A percentile compares a stretch with the other conserved stretches of the same genome.
These are phyloP conservation scores for Pythium aristosporum DNA, from an alignment of 352 stramenopile species.

Conservation along the genomic window DNA sequence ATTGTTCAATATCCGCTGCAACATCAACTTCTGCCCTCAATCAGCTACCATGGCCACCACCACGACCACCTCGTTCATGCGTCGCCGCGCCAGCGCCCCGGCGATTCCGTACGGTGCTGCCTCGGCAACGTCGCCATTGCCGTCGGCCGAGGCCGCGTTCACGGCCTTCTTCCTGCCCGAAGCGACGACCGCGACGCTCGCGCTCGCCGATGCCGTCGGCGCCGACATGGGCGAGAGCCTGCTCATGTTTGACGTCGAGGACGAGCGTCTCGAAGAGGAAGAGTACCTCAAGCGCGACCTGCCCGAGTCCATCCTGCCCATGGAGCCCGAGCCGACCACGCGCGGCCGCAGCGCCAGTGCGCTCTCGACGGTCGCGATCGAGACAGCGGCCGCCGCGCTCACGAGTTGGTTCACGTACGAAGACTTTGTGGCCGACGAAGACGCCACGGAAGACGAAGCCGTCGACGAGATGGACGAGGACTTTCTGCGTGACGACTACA, in stretches of 20 bases:
- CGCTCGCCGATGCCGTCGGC: neutral
- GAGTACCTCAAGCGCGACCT: conserved; percentile 22
- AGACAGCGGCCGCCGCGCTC: conserved; percentile 16
- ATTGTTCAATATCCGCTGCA: conserved; percentile 6
- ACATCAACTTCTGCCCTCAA: neutral
- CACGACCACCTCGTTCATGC: conserved; percentile 16
- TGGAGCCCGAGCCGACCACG: conserved; percentile 22
- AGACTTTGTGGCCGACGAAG: conserved; percentile 14
- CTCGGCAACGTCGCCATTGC: neutral
- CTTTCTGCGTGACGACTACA: conserved; percentile 24
- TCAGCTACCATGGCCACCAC: conserved; percentile 15
- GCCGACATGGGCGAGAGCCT: conserved; percentile 26
- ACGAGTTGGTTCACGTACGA: conserved; percentile 26
- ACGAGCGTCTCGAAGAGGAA: conserved; percentile 21
- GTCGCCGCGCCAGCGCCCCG: conserved; percentile 14
- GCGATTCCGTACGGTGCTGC: neutral
- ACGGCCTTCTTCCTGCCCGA: conserved; percentile 26
- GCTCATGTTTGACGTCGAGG: conserved; percentile 20
- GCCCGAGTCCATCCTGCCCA: conserved; percentile 27
- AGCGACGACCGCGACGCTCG: conserved; percentile 9
- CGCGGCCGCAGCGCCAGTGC: conserved; percentile 21
- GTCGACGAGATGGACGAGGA: conserved; percentile 24
- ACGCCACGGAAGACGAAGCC: conserved; percentile 26
- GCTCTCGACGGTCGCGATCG: conserved; percentile 15
- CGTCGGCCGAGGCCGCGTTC: neutral